These are phyloP conservation scores for Scleromitrula shiraiana DNA, from an alignment of 2,329 filamentous ascomycete species.

Conservation along the genomic window DNA sequence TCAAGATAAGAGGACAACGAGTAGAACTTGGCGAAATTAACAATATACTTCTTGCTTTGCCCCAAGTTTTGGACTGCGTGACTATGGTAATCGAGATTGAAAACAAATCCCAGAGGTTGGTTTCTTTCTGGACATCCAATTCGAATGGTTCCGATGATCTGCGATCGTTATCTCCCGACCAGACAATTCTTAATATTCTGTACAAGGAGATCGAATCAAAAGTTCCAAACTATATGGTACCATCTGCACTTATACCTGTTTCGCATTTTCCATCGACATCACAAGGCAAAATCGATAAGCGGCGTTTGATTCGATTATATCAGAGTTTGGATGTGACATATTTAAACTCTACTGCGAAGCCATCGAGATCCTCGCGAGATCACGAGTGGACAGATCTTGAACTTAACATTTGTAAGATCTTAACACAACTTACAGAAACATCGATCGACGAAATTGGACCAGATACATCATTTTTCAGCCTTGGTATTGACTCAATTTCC, in stretches of 20 bases:
- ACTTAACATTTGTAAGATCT: constrained; percentile 40
- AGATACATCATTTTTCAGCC: constrained; percentile 65
- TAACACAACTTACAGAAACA: constrained; percentile 21
- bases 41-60: constrained; percentile 46
- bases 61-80: constrained; percentile 50
- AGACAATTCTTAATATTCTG: constrained; percentile 36
- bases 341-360: constrained; percentile 33
- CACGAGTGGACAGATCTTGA: constrained; percentile 48
- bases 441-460: constrained; percentile 42
- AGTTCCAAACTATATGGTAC: constrained; percentile 73
- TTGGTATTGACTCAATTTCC: constrained; percentile 78
- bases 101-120: constrained; percentile 44
- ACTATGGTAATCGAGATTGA: constrained; percentile 47
- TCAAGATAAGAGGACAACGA: constrained; percentile 73
- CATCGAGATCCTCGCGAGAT: constrained; percentile 9
- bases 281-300: constrained; percentile 67
- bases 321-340: constrained; percentile 36
- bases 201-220: constrained; percentile 45
- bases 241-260: constrained; percentile 64
- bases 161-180: constrained; percentile 32
- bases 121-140: constrained; percentile 59
- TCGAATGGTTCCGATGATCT: constrained; percentile 6
- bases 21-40: constrained; percentile 75
- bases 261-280: constrained; percentile 60
- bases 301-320: constrained; percentile 43